Evolutionary conservation across 2,329 filamentous ascomycete species (phyloP).

Genomic region (Arthrinium phaeospermum): DNA sequence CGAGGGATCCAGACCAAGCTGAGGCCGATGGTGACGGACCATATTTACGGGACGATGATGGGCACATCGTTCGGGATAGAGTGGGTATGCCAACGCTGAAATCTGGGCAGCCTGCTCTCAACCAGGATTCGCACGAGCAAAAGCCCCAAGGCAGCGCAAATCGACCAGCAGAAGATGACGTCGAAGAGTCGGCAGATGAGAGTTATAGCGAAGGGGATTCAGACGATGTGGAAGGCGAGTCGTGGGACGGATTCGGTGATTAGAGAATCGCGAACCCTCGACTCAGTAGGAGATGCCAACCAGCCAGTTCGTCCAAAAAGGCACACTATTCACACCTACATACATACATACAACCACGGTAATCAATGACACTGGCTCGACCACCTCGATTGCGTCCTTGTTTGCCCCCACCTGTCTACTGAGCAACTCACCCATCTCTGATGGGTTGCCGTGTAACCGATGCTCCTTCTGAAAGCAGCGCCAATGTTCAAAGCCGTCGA

Average conservation of each 20-base stretch:
- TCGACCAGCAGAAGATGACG: slow-evolving; percentile 24
- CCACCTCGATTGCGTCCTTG: background rate
- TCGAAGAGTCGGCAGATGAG: slow-evolving; percentile 23
- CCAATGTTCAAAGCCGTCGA: background rate
- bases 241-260: slow-evolving; percentile 43
- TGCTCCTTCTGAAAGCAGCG: background rate
- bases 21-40: slow-evolving; percentile 33
- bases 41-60: slow-evolving; percentile 54
- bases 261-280: slow-evolving; percentile 24
- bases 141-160: slow-evolving; percentile 12
- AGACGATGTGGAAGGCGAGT: slow-evolving; percentile 32
- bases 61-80: slow-evolving; percentile 53
- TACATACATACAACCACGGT: background rate
- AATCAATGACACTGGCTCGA: background rate
- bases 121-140: background rate
- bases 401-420: background rate
- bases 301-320: background rate
- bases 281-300: background rate
- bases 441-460: background rate
- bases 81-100: slow-evolving; percentile 42
- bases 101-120: slow-evolving; percentile 19
- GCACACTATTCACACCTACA: background rate
- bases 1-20: slow-evolving; percentile 55
- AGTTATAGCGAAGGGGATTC: slow-evolving; percentile 26
- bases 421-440: background rate